These are phyloP conservation scores for Cordyceps cateniannulata DNA, from an alignment of 2,329 filamentous ascomycete species.

Conservation along the genomic window DNA sequence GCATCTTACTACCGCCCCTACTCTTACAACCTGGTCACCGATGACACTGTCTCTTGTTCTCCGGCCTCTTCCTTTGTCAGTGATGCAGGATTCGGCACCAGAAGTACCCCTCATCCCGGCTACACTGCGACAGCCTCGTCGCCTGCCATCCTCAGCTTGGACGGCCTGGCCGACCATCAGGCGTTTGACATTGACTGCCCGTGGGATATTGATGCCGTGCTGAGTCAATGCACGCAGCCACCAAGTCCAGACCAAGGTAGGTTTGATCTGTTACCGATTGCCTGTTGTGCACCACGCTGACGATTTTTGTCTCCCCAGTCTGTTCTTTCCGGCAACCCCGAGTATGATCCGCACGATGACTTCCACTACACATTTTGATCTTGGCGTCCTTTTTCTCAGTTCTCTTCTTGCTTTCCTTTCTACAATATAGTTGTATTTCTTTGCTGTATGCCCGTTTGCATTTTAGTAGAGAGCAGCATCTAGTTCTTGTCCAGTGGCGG, in stretches of 20 bases:
- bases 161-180: constrained; percentile 16
- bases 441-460: neutral
- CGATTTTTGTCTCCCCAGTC: neutral
- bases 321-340: neutral
- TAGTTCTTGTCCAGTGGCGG: neutral
- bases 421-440: neutral
- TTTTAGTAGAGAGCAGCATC: neutral
- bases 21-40: neutral
- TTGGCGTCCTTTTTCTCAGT: neutral
- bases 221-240: constrained; percentile 13
- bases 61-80: neutral
- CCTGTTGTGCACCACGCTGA: neutral
- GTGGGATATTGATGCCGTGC: constrained; percentile 18
- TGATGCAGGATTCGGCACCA: neutral
- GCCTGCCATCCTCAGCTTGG: constrained; percentile 15
- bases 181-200: constrained; percentile 19
- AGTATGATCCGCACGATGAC: constrained; percentile 6
- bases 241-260: neutral
- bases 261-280: neutral
- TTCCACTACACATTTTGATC: constrained; percentile 9
- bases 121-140: constrained; percentile 13
- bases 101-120: neutral
- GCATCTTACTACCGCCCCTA: neutral
- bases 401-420: neutral
- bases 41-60: neutral